Evolutionary conservation across 78 protist species (phyloP).

Genomic region (Creolimax fragrantissima): DNA sequence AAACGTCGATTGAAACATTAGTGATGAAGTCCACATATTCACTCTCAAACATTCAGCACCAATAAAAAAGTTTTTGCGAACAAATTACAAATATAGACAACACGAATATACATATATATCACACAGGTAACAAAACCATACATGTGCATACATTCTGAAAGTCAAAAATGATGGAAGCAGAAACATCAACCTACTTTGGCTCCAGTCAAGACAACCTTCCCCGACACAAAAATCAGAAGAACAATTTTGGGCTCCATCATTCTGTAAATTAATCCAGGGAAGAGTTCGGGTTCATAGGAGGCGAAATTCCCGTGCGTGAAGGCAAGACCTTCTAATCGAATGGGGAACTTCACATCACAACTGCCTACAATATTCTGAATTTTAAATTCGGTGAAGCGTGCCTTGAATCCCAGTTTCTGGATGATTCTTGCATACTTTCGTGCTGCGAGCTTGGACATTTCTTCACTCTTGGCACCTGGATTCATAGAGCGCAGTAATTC

Average conservation of each 20-base stretch:
- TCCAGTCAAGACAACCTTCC: conserved; percentile 94
- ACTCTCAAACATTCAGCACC: neutral
- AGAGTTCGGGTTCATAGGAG: conserved; percentile 92
- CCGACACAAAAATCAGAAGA: conserved; percentile 88
- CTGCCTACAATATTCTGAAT: conserved; percentile 89
- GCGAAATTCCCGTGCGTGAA: conserved; percentile 43
- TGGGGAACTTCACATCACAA: conserved; percentile 85
- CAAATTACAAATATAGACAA: neutral
- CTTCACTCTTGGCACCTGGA: conserved; percentile 86
- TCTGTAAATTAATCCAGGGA: conserved; percentile 89
- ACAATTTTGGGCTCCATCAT: conserved; percentile 81
- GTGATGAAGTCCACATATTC: neutral
- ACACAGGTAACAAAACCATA: neutral
- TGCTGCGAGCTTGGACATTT: conserved; percentile 69
- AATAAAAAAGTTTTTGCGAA: no score
- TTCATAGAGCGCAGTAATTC: no score
- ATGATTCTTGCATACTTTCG: conserved; percentile 88
- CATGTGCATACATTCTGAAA: neutral
- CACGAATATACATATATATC: neutral
- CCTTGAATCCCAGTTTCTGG: conserved; percentile 19
- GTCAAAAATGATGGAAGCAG: neutral
- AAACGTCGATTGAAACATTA: neutral
- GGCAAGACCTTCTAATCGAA: conserved; percentile 74
- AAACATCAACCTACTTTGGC: conserved; percentile 55
- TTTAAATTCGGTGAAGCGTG: conserved; percentile 49